Percentiles rank a stretch among this genome's conserved stretches.
Evolutionary conservation across 2,329 filamentous ascomycete species (phyloP).

Genomic region (Cercospora sesami): DNA sequence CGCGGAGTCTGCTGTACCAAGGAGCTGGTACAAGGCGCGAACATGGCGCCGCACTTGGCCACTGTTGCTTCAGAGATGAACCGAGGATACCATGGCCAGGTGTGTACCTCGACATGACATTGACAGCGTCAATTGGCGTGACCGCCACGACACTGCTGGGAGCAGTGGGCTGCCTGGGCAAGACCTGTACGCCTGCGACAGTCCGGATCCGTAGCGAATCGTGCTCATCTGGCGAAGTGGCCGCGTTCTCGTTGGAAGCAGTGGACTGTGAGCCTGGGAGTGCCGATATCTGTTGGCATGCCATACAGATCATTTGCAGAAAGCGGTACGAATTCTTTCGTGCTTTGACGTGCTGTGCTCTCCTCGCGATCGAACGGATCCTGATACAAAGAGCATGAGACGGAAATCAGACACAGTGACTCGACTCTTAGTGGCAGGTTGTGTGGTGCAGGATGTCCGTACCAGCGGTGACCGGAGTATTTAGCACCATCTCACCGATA

Average conservation of each 20-base stretch:
- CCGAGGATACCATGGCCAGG: too few species aligned
- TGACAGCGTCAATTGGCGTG: too few species aligned
- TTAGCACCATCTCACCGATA: background rate
- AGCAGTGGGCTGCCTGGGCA: too few species aligned
- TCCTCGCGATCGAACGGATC: background rate
- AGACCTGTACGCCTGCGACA: too few species aligned
- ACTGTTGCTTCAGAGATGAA: too few species aligned
- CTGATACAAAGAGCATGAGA: background rate
- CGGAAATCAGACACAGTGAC: background rate
- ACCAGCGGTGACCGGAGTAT: background rate
- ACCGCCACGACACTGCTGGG: too few species aligned
- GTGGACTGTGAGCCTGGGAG: background rate
- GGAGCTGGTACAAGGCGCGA: too few species aligned
- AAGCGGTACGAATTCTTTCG: background rate
- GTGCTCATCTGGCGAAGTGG: too few species aligned
- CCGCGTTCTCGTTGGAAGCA: background rate
- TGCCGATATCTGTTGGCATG: background rate
- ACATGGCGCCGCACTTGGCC: too few species aligned
- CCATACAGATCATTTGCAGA: background rate
- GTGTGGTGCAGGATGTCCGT: background rate
- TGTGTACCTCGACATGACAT: too few species aligned
- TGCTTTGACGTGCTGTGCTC: background rate
- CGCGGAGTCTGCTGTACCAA: too few species aligned
- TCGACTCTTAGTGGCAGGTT: background rate
- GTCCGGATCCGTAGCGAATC: too few species aligned